Conservation (phyloP, 2,329 filamentous ascomycete genomes). For the Fusarium chlamydosporum region DNA sequence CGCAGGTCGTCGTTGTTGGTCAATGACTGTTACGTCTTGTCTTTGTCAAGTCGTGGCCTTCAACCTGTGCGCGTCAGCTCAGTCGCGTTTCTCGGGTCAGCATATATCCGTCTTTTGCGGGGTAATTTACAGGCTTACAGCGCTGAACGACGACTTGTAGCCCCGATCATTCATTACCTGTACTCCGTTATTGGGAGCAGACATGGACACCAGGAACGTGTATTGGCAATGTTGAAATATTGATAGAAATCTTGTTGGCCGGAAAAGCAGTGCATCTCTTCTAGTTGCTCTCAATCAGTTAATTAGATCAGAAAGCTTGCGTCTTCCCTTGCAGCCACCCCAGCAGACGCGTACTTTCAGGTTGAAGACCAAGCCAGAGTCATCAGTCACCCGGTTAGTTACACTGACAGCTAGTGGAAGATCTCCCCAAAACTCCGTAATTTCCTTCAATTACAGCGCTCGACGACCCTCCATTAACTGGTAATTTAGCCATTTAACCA, state of each 20-base stretch:
- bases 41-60: background rate
- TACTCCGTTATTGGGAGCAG: too few species aligned
- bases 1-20: background rate
- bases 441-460: slow-evolving; percentile 18
- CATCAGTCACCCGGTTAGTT: background rate
- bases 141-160: background rate
- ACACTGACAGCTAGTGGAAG: background rate
- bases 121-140: background rate
- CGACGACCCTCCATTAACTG: background rate
- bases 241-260: too few species aligned
- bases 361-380: background rate
- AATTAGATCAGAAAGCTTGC: background rate
- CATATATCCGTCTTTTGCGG: background rate
- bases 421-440: background rate
- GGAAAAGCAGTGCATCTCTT: too few species aligned
- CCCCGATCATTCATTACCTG: too few species aligned
- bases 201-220: too few species aligned
- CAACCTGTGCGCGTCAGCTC: slow-evolving; percentile 1
- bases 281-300: too few species aligned
- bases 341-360: background rate
- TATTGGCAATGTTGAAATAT: too few species aligned
- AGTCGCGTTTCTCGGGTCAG: slow-evolving; percentile 7
- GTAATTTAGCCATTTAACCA: slow-evolving; percentile 13
- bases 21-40: background rate
- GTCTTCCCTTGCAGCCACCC: fast-evolving